Percentiles rank a stretch among this genome's conserved stretches.
Conservation (phyloP, 2,329 filamentous ascomycete genomes). For the Apiospora sp. region DNA sequence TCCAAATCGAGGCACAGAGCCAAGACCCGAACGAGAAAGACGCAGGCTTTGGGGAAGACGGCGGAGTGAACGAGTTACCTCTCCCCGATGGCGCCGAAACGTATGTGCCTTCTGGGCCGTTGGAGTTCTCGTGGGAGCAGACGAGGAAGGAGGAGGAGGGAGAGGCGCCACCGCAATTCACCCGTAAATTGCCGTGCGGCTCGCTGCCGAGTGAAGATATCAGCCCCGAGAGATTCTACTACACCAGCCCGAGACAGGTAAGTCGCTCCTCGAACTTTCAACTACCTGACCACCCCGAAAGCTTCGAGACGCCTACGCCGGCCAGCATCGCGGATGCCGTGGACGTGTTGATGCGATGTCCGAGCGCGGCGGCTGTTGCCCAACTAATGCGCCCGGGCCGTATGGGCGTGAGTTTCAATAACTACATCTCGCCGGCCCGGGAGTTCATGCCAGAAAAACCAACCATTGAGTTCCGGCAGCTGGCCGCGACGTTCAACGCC, state of each 20-base stretch:
- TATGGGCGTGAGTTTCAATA: background rate
- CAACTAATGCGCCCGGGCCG: background rate
- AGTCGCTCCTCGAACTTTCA: background rate
- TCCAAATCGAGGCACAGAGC: background rate
- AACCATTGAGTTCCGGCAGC: slow-evolving; percentile 12
- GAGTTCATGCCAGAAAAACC: background rate
- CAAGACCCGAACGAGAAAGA: background rate
- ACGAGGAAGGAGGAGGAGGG: background rate
- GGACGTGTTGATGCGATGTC: background rate
- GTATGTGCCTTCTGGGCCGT: background rate
- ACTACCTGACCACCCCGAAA: background rate
- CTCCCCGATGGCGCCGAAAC: background rate
- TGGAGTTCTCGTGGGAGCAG: background rate
- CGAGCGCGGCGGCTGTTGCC: background rate
- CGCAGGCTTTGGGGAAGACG: background rate
- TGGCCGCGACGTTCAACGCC: background rate
- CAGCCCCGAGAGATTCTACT: background rate
- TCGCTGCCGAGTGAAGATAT: background rate
- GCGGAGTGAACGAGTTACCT: background rate
- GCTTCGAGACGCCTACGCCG: background rate
- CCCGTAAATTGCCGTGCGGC: background rate
- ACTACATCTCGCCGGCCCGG: background rate
- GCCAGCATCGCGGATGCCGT: background rate
- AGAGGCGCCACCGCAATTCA: background rate
- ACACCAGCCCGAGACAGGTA: background rate